These are phyloP conservation scores for Xanthoparmelia taractica DNA, from an alignment of 495 filamentous ascomycete species.

Conservation along the genomic window DNA sequence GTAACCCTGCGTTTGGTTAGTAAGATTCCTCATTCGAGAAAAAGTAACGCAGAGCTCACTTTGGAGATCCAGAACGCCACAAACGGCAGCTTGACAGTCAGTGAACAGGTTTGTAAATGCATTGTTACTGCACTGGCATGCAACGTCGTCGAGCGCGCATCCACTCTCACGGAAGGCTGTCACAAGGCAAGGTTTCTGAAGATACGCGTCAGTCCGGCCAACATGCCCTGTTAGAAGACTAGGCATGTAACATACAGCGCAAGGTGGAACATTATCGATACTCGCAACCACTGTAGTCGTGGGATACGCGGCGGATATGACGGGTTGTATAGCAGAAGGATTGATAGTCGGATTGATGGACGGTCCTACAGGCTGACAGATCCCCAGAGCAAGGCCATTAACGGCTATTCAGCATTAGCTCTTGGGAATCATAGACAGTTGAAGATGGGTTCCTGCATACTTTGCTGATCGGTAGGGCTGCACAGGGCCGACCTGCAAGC, in stretches of 20 bases:
- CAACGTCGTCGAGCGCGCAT: not conserved
- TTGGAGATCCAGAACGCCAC: not conserved
- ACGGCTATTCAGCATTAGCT: not conserved
- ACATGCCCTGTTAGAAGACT: no score
- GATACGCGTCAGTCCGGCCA: not conserved
- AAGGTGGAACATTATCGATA: not conserved
- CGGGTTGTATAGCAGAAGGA: not conserved
- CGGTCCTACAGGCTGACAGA: not conserved
- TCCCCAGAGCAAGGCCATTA: not conserved
- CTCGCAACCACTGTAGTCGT: not conserved
- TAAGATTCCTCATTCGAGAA: not conserved
- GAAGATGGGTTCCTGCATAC: not conserved
- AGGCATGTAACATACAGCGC: not conserved
- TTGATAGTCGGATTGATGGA: not conserved
- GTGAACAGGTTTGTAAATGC: not conserved
- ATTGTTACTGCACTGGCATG: not conserved
- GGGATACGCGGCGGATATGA: not conserved
- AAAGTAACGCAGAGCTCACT: not conserved
- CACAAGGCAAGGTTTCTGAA: constrained; percentile 2
- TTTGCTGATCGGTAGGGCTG: not conserved
- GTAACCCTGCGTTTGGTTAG: not conserved
- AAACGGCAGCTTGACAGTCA: constrained; percentile 1
- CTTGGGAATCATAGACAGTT: not conserved
- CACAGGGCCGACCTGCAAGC: not conserved
- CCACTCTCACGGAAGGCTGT: not conserved